Percentiles rank a stretch among this genome's conserved stretches.
Conservation (phyloP, 768 basidiomycete species). For the Mycena polygramma region DNA sequence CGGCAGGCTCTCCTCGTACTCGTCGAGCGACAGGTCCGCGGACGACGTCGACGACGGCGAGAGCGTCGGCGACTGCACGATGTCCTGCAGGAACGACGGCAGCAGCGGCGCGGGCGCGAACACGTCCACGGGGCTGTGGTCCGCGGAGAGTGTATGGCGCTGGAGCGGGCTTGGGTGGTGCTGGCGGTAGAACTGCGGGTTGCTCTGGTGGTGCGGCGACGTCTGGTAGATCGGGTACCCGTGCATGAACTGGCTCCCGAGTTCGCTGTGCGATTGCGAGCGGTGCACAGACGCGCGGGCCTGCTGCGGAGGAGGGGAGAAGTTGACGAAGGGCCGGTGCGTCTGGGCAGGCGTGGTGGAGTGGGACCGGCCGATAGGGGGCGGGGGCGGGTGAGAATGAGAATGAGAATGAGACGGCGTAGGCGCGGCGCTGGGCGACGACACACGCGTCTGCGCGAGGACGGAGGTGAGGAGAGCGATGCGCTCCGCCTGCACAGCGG, state of each 20-base stretch:
- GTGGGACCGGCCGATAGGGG: constrained; percentile 53
- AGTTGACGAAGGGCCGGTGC: constrained; percentile 54
- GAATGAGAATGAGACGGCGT: constrained; percentile 36
- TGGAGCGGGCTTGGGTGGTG: constrained; percentile 36
- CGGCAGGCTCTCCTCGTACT: constrained; percentile 58
- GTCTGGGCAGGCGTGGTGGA: constrained; percentile 62
- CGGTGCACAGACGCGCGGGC: constrained; percentile 58
- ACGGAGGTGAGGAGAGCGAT: constrained; percentile 85
- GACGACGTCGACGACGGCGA: constrained; percentile 77
- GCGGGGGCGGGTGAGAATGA: constrained; percentile 32
- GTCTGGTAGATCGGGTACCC: constrained; percentile 75
- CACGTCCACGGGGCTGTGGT: constrained; percentile 30
- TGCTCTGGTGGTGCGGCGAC: constrained; percentile 53
- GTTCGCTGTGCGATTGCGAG: constrained; percentile 65
- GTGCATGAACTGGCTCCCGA: constrained; percentile 57
- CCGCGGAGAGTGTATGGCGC: constrained; percentile 30
- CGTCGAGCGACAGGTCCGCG: constrained; percentile 75
- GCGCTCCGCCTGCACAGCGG: constrained; percentile 87
- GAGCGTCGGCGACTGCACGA: constrained; percentile 75
- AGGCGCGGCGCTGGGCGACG: constrained; percentile 37
- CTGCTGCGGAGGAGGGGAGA: constrained; percentile 45
- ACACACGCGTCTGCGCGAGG: constrained; percentile 64
- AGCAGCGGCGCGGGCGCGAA: constrained; percentile 65
- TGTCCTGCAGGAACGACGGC: constrained; percentile 84
- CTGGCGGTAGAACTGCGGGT: constrained; percentile 30